Percentiles rank a stretch among this genome's conserved stretches.
Evolutionary conservation across 805 yeast genomes (phyloP).

Genomic region (Spencermartinsiella europaea): DNA sequence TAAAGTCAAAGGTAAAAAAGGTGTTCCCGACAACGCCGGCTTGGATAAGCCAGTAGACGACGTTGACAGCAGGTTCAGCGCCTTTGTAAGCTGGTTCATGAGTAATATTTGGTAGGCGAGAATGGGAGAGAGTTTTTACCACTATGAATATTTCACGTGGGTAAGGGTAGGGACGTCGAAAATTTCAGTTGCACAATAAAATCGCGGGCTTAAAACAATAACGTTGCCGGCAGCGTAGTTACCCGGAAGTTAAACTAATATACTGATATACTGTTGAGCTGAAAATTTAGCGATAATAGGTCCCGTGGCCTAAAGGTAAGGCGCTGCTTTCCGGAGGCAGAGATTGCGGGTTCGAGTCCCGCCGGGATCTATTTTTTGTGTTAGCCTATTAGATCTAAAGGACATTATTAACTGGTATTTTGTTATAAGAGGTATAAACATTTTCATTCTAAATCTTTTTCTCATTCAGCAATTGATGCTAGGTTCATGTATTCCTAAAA

Average conservation of each 20-base stretch:
- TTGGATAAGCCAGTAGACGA: neutral
- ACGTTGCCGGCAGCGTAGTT: too few relatives aligned
- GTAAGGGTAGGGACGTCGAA: too few relatives aligned
- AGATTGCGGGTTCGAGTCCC: conserved; percentile 28
- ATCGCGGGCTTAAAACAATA: too few relatives aligned
- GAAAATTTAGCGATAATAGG: too few relatives aligned
- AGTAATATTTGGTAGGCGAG: too few relatives aligned
- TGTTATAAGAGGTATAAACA: neutral
- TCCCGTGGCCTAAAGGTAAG: conserved; percentile 27
- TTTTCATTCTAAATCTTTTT: neutral
- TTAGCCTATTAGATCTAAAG: too few relatives aligned
- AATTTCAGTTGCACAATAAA: too few relatives aligned
- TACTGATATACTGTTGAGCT: too few relatives aligned
- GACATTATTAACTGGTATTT: too few relatives aligned
- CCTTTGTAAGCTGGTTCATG: neutral
- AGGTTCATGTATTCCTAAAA: neutral
- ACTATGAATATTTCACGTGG: too few relatives aligned
- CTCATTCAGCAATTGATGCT: neutral
- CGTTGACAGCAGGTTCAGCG: neutral
- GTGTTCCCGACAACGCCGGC: neutral
- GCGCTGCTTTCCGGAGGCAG: conserved; percentile 28
- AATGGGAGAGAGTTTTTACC: too few relatives aligned
- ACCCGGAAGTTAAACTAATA: too few relatives aligned
- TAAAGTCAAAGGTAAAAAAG: conserved; percentile 4
- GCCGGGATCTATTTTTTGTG: conserved; percentile 20